Conservation (phyloP, 139 green algal species). For the Medakamo hakoo region DNA sequence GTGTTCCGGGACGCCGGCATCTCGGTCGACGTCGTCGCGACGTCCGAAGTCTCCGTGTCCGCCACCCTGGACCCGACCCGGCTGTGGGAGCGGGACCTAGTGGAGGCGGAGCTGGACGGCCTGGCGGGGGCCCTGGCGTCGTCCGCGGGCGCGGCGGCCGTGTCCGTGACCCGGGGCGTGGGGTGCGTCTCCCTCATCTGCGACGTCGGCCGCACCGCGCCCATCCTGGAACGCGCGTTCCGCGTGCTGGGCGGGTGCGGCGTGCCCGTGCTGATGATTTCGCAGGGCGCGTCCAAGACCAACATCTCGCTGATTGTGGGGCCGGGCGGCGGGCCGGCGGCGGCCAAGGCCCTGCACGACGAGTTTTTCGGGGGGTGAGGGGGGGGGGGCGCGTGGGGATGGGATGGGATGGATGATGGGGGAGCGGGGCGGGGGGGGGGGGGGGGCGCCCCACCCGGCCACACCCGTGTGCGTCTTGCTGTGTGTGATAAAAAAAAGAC, state of each 20-base stretch:
- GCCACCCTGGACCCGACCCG: slow-evolving; percentile 77
- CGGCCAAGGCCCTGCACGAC: slow-evolving; percentile 44
- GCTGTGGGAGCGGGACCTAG: slow-evolving; percentile 45
- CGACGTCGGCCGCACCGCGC: slow-evolving; percentile 67
- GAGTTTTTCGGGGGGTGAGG: slow-evolving; percentile 45
- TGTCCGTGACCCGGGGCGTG: slow-evolving; percentile 33
- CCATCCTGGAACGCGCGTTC: slow-evolving; percentile 64
- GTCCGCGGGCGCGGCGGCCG: slow-evolving; percentile 43
- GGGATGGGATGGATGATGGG: too few relatives aligned
- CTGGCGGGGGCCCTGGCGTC: slow-evolving; percentile 49
- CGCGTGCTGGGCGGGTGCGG: slow-evolving; percentile 28
- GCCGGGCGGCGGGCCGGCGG: slow-evolving; percentile 24
- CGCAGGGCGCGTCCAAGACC: slow-evolving; percentile 55
- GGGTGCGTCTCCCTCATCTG: slow-evolving; percentile 90
- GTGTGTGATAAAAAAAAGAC: too few relatives aligned
- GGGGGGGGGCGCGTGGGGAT: too few relatives aligned
- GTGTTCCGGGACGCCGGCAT: slow-evolving; percentile 69
- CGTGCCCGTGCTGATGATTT: slow-evolving; percentile 82
- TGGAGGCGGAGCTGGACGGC: slow-evolving; percentile 56
- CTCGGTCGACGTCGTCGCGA: slow-evolving; percentile 92
- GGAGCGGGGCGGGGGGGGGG: too few relatives aligned
- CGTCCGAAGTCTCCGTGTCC: slow-evolving; percentile 85
- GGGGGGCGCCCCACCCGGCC: too few relatives aligned
- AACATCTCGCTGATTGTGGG: slow-evolving; percentile 77
- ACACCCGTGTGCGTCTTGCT: too few relatives aligned